Evolutionary conservation across 345 rosid genomes (phyloP).

Genomic region (Sonneratia caseolaris): DNA sequence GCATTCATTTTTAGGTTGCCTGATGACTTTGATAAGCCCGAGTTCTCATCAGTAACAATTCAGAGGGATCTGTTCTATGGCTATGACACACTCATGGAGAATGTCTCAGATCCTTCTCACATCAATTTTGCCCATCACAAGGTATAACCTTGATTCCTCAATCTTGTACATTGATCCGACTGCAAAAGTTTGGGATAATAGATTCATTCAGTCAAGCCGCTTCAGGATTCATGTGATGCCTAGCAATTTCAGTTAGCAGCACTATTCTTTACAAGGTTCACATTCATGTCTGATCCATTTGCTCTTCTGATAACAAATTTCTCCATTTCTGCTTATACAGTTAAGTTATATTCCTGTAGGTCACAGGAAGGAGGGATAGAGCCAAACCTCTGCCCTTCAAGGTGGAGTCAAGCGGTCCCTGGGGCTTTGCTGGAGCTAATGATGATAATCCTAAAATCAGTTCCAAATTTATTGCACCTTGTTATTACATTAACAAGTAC

Average conservation of each 20-base stretch:
- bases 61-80: conserved; percentile 90
- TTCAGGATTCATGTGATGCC: not conserved
- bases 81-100: conserved; percentile 95
- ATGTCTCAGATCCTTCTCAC: conserved; percentile 97
- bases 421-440: conserved; percentile 88
- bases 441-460: conserved; percentile 78
- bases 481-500: conserved; percentile 81
- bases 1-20: conserved; percentile 53
- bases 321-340: not conserved
- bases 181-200: not conserved
- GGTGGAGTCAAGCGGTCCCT: conserved; percentile 70
- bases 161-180: not conserved
- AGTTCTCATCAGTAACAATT: conserved; percentile 77
- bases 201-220: not conserved
- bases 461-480: conserved; percentile 79
- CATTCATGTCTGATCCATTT: not conserved
- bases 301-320: not conserved
- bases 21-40: conserved; percentile 74
- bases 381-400: conserved; percentile 90
- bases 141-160: conserved; percentile 23
- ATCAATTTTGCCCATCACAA: conserved; percentile 97
- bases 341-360: conserved; percentile 30
- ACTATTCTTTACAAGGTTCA: not conserved
- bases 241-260: not conserved
- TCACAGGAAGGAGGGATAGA: conserved; percentile 94